A percentile compares a stretch with the other conserved stretches of the same genome.
These are phyloP conservation scores for Xylariaceae sp. DNA, from an alignment of 2,329 filamentous ascomycete genomes.

Conservation along the genomic window DNA sequence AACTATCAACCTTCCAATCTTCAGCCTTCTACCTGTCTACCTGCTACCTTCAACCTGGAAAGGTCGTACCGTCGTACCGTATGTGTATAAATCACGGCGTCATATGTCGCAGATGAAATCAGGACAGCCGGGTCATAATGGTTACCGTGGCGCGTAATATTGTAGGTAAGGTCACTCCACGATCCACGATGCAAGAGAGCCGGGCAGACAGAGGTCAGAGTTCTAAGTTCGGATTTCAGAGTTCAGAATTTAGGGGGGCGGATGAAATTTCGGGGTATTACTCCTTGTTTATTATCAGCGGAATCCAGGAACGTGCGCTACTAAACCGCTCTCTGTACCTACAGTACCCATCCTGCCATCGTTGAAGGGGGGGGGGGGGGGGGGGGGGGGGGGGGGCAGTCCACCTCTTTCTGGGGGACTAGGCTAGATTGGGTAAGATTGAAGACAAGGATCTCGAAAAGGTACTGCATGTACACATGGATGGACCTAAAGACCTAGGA, in stretches of 20 bases:
- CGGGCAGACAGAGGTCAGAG: constrained; percentile 16
- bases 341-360: too few species aligned
- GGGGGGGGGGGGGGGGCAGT: too few species aligned
- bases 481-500: neutral
- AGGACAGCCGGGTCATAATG: neutral
- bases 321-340: too few species aligned
- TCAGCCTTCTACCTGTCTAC: too few species aligned
- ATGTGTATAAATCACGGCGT: constrained; percentile 18
- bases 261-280: constrained; percentile 28
- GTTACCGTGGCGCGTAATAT: constrained; percentile 13
- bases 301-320: constrained; percentile 24
- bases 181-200: constrained; percentile 1
- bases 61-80: constrained; percentile 9
- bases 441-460: too few species aligned
- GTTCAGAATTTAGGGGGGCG: too few species aligned
- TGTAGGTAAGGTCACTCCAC: constrained; percentile 14
- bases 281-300: constrained; percentile 24
- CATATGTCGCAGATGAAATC: constrained; percentile 26
- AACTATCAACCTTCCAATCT: too few species aligned
- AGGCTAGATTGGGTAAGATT: too few species aligned
- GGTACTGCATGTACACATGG: too few species aligned
- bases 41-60: constrained; percentile 25
- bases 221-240: constrained; percentile 22
- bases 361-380: too few species aligned
- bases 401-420: too few species aligned